These are phyloP conservation scores for Chytridium lagenaria DNA, from an alignment of 371 early-diverging fungal species.

Conservation along the genomic window DNA sequence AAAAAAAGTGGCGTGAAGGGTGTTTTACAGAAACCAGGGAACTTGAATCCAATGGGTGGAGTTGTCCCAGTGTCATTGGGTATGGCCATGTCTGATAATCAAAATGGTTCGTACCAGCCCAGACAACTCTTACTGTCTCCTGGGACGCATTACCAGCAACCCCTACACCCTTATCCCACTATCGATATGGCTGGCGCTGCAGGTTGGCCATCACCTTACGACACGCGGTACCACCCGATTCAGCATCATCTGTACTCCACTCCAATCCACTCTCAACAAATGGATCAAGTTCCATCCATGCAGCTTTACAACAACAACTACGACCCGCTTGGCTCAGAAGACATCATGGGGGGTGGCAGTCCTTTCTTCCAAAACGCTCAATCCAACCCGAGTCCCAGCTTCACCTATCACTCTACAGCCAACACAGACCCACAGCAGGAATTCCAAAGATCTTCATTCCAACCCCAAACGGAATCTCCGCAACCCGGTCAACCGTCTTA, in stretches of 20 bases:
- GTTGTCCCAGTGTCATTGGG: slow-evolving; percentile 6
- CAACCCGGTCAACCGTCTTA: not conserved
- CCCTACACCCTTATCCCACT: slow-evolving; percentile 5
- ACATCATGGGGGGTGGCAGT: no score
- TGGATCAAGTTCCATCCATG: slow-evolving; percentile 4
- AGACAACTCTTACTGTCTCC: not conserved
- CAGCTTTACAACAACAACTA: slow-evolving; percentile 5
- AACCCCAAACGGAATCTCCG: not conserved
- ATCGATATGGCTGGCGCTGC: slow-evolving; percentile 6
- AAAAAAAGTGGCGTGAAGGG: slow-evolving; percentile 6
- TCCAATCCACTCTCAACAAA: not conserved
- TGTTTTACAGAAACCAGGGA: slow-evolving; percentile 7
- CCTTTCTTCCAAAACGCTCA: slow-evolving; percentile 8
- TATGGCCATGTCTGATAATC: not conserved
- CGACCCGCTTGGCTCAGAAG: not conserved
- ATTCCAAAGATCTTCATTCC: not conserved
- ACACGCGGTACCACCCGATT: slow-evolving; percentile 4
- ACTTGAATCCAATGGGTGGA: not conserved
- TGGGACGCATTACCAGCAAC: not conserved
- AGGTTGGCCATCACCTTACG: slow-evolving; percentile 1
- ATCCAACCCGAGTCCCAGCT: not conserved
- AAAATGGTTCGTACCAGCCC: not conserved
- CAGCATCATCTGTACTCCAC: slow-evolving; percentile 10
- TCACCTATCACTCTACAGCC: not conserved
- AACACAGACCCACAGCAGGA: not conserved